A percentile compares a stretch with the other conserved stretches of the same genome.
Evolutionary conservation across 2,329 filamentous ascomycete genomes (phyloP).

Genomic region (Rugonectria rugulosa): DNA sequence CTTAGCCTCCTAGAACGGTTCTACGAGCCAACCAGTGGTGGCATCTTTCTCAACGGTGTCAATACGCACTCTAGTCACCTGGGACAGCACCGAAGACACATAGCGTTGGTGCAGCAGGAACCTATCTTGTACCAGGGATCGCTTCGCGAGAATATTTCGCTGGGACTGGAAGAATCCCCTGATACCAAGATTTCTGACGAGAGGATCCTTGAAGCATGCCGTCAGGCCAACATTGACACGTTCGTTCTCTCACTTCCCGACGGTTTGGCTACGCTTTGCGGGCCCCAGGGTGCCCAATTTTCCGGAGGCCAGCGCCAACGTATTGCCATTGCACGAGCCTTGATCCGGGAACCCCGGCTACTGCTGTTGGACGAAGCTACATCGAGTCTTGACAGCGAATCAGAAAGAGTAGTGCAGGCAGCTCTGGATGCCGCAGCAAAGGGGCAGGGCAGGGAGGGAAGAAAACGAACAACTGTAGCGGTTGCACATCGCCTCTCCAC

Average conservation of each 20-base stretch:
- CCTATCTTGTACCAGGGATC: constrained; percentile 1
- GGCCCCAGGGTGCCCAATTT: constrained; percentile 2
- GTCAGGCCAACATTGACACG: constrained; percentile 6
- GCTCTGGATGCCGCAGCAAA: constrained; percentile 7
- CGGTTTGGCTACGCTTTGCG: constrained; percentile 3
- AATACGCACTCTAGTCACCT: constrained; percentile 38
- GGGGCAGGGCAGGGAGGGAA: not conserved
- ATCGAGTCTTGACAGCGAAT: constrained; percentile 6
- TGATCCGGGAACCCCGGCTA: constrained; percentile 7
- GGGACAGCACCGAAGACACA: constrained; percentile 43
- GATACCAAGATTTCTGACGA: not conserved
- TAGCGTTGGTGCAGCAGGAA: constrained; percentile 12
- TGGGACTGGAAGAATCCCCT: not conserved
- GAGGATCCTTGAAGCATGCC: constrained; percentile 4
- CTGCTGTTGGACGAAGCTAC: constrained; percentile 11
- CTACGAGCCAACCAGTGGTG: constrained; percentile 46
- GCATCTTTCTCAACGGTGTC: constrained; percentile 36
- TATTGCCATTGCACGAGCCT: constrained; percentile 6
- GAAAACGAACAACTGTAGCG: constrained; percentile 4
- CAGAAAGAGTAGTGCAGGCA: constrained; percentile 1
- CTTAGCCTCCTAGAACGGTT: constrained; percentile 59
- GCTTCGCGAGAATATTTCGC: not conserved
- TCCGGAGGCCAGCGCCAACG: constrained; percentile 11
- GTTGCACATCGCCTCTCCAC: constrained; percentile 9
- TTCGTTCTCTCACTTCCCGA: constrained; percentile 6